Percentiles rank a stretch among this genome's conserved stretches.
These are phyloP conservation scores for Tylopilus intermedius DNA, from an alignment of 768 basidiomycete species.

Conservation along the genomic window DNA sequence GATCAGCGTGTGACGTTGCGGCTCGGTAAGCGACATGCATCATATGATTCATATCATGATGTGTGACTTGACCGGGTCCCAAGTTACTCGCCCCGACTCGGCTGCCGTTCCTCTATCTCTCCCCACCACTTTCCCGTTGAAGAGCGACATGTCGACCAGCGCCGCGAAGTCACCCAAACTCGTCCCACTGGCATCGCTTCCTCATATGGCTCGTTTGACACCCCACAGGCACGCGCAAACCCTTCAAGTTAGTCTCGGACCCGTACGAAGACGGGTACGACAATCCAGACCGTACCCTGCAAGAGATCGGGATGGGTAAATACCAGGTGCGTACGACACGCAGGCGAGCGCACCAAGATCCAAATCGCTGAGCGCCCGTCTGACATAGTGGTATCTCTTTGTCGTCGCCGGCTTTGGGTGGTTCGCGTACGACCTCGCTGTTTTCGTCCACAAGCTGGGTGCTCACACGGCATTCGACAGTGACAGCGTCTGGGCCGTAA, in stretches of 20 bases:
- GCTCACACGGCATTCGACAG: conserved; percentile 6
- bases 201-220: not conserved
- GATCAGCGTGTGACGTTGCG: conserved; percentile 38
- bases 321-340: conserved; percentile 39
- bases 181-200: no score
- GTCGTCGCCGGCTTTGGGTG: conserved; percentile 39
- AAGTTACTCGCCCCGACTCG: no score
- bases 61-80: no score
- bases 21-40: no score
- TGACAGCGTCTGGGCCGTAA: conserved; percentile 38
- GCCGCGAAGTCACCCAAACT: not conserved
- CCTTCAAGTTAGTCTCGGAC: conserved; percentile 13
- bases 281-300: conserved; percentile 43
- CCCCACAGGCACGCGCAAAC: not conserved
- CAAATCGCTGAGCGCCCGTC: no score
- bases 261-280: conserved; percentile 33
- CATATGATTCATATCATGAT: no score
- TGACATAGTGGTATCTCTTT: conserved; percentile 32
- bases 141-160: conserved; percentile 2
- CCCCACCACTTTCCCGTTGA: not conserved
- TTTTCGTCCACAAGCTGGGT: not conserved
- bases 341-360: not conserved
- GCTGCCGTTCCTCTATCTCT: not conserved
- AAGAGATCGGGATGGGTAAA: conserved; percentile 53
- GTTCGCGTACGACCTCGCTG: conserved; percentile 32